Base-by-base conservation (phyloP, 75 land plant genomes). In the Pseudotsuga menziesii region DNA sequence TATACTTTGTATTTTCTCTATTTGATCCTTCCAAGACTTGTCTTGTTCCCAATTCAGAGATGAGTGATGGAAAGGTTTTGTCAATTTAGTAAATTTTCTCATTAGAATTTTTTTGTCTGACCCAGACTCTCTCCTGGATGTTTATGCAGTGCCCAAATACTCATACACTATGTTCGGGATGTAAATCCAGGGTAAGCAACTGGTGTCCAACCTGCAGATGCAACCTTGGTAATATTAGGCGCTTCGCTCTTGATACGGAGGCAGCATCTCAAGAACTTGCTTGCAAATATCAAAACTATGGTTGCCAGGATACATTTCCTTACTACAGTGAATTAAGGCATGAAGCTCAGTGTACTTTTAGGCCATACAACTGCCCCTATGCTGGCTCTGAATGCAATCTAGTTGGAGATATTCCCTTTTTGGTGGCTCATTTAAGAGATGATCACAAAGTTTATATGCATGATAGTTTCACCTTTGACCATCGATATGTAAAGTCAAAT, bases 391-490 rank as follows among this genome's bases (percentile, higher is more conserved):
- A 89, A 48, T 89, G 91, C 76, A 80, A 78, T 13, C 84, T 89
- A 20, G 84, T 84, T 29, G 90, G 91, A 52, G 91, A 89, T 67
- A 84, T 89, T 75, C 87, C 90, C 52, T 72, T 79, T 23, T 77
- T 89, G 20, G 89, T 89, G 75, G 35, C 89, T 8, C 91, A 89
- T 61, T 61, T 89, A 73, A 80, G 86, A 78, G 83, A 89, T 73
- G 90, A 89, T 78, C 90, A 89, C 61, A 89, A 89, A 73, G 90
- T 89, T 17, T 90, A 89, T 70, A 87, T 89, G 91, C 91, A 89
- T 89, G 78, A 82, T 77, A 90, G 91, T 3, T 84, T 80, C 75
- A 89, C 91, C 58, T 89, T 89, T 78, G 84, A 89, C 57, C 91
- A 89, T 78, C 83, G 91, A 27, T 89, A 89, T 66, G 89, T 89